These are phyloP conservation scores for Emergomyces orientalis DNA, from an alignment of 2,329 filamentous ascomycete species.

Conservation along the genomic window DNA sequence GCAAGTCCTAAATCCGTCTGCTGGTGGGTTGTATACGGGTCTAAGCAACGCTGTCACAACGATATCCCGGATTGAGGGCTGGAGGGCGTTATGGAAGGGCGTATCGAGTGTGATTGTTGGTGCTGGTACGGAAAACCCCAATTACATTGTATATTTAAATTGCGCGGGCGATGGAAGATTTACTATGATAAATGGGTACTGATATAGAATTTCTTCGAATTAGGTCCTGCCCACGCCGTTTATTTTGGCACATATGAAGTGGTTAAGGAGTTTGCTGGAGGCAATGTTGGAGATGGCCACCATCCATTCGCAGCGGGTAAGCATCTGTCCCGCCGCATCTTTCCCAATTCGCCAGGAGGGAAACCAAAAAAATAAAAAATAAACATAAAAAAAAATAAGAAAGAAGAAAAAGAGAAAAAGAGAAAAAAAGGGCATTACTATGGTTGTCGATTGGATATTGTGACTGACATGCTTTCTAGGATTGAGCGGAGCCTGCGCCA, in stretches of 20 bases:
- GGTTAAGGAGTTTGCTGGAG: constrained; percentile 92
- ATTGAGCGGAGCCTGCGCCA: constrained; percentile 85
- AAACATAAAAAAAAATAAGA: no score
- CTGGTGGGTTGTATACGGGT: constrained; percentile 74
- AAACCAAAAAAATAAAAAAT: no score
- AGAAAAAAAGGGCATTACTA: not conserved
- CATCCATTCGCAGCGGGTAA: constrained; percentile 87
- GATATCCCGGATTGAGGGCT: constrained; percentile 81
- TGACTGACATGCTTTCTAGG: constrained; percentile 43
- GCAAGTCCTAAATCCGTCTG: constrained; percentile 84
- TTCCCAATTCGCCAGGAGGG: not conserved
- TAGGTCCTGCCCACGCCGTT: constrained; percentile 91
- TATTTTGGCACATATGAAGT: constrained; percentile 98
- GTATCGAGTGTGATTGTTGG: constrained; percentile 94
- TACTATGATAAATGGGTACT: constrained; percentile 13
- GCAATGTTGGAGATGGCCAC: constrained; percentile 73
- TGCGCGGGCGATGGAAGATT: not conserved
- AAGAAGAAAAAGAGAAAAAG: no score
- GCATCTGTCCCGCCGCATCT: constrained; percentile 19
- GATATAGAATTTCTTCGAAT: constrained; percentile 16
- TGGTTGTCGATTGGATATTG: not conserved
- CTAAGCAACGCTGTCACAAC: constrained; percentile 87
- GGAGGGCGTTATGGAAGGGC: constrained; percentile 88
- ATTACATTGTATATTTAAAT: not conserved
- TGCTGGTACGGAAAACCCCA: constrained; percentile 55